Base-by-base conservation (phyloP, 2,329 filamentous ascomycete species). In the Colletotrichum liaoningense region DNA sequence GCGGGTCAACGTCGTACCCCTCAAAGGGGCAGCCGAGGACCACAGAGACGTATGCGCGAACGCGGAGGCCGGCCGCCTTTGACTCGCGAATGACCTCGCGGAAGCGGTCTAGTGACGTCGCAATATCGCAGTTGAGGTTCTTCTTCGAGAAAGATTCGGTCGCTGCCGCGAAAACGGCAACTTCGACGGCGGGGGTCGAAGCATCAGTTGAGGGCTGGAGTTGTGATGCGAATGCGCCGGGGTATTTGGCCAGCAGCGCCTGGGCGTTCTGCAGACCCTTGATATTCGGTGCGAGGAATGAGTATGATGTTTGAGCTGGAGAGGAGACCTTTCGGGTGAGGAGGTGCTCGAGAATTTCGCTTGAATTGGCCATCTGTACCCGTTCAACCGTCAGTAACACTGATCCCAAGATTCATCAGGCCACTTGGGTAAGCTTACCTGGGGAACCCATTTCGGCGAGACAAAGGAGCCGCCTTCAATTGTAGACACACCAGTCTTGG, bases 391-490 rank as follows among this genome's bases (percentile, higher is more conserved):
- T 73, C 28, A 73, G 22, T 26, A 54, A 65, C 3, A 69, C 35
- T 38, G 22, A 55, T 65, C 16, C 33, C 22, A 24, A 26, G 24
- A 11, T 9, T 49, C 11, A 49, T 38, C 59, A 65, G 55, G 19
- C 60, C 22, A 62, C 19, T n/a, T 8, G 11, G 11, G 16, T 26
- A 9, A 11, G 70, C 80, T 74, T 78, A 94, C 90, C 87, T 97
- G 95, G 4, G 95, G 94, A 63, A 95, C 92, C 90, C 93, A 95
- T 89, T 94, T 95, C 1, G 94, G 93, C 59, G 93, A 90, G 11
- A 97, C 94, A 79, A 97, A 95, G 1, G 93, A 94, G 1, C 94
- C 95, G 22, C 93, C 92, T 81, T 97, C 94, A 74, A 97, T 96
- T 3, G 91, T 91, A 6, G 85, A 84, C 55, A 97, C 81, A 0